A percentile compares a stretch with the other conserved stretches of the same genome.
Conservation (phyloP, 73 alveolate species). For the Stentor roeselii region DNA sequence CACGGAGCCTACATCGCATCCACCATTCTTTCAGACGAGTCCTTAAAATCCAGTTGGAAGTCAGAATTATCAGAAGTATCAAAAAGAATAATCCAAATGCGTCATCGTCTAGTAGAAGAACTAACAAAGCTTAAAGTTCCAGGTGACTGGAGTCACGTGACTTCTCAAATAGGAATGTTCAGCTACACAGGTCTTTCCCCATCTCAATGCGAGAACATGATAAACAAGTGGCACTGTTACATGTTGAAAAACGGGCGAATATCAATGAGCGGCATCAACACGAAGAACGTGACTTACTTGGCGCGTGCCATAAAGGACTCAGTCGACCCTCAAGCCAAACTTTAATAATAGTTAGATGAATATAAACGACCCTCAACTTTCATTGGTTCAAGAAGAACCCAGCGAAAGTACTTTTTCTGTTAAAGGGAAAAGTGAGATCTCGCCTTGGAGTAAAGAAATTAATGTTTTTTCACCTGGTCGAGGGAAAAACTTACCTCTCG, state of each 20-base stretch:
- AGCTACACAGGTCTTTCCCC: conserved; percentile 94
- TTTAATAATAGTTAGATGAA: too few relatives aligned
- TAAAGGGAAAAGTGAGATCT: too few relatives aligned
- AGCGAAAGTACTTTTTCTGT: too few relatives aligned
- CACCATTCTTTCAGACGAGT: conserved; percentile 68
- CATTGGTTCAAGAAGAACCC: too few relatives aligned
- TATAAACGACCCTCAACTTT: too few relatives aligned
- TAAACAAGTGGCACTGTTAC: conserved; percentile 83
- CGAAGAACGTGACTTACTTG: conserved; percentile 79
- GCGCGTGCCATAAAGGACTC: conserved; percentile 91
- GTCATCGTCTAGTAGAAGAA: conserved; percentile 69
- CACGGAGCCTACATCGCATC: conserved; percentile 93
- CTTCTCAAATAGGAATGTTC: conserved; percentile 93
- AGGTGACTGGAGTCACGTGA: conserved; percentile 91
- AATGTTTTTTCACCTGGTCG: too few relatives aligned
- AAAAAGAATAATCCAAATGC: conserved; percentile 85
- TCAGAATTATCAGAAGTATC: conserved; percentile 81
- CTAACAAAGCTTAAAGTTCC: conserved; percentile 66
- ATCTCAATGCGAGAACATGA: conserved; percentile 81
- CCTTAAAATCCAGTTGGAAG: conserved; percentile 71
- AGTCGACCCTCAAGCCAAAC: conserved; percentile 33
- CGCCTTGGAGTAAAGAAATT: too few relatives aligned
- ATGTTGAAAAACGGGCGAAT: conserved; percentile 87
- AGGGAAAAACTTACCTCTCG: too few relatives aligned
- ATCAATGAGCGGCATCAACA: conserved; percentile 84